Base-by-base conservation (phyloP, 345 rosid species). In the Eucalyptus microcorys region DNA sequence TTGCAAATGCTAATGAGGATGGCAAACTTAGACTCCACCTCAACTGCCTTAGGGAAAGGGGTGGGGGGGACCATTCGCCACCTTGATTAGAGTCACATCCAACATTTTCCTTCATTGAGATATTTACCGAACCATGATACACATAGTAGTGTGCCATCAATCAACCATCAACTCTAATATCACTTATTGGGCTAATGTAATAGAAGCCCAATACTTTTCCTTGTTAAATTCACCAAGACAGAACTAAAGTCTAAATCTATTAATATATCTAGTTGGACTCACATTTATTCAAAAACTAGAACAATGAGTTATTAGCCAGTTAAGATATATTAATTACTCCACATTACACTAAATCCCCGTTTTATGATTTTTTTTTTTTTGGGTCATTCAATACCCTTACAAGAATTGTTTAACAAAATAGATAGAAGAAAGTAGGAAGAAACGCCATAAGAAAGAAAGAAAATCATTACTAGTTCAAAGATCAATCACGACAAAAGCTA, bases 261-360 rank as follows among this genome's bases (percentile, higher is more conserved):
- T 10, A 52, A 52, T 52, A 52, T 52, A 19, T 52, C 10, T 7
- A 52, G 3, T 16, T 68, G 1, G 3, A 68, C 80, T 32, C 24
- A 34, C 22, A 4, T 32, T 16, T 32, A 34, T 9, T 68, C 3
- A 68, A 68, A 68, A 68, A 32, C 24, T 32, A 34, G 10, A 68
- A 68, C 5, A 68, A 32, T 68, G 7, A 8, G 3, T 68, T 34
- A 17, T 16, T 9, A 32, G 6, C 2, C 13, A 32, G 34, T 68
- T 68, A 68, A 15, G 24, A 34, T 68, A 16, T 32, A 34, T 19
- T 21, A 76, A 76, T 24, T 37, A 19, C 14, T 37, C 8, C 47
- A 21, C 34, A 3, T 76, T 76, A 37, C 26, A 19, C 14, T 34
- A 19, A 2, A 19, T 71, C 13, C 0, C 7, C 4, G 0, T 21